These are phyloP conservation scores for Betula pendula DNA, from an alignment of 306 rosid genomes.

Conservation along the genomic window DNA sequence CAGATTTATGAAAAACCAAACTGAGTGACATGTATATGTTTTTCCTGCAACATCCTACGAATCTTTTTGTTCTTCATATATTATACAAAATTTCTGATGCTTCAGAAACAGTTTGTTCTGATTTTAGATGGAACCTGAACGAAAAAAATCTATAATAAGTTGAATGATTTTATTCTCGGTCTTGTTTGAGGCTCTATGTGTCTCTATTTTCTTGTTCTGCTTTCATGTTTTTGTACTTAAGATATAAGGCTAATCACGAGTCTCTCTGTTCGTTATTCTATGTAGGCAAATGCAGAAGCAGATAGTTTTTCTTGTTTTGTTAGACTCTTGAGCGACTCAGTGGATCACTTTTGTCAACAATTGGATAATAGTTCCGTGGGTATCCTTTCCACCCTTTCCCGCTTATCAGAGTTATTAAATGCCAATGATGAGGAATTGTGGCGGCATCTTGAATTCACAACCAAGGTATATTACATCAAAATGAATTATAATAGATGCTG, in stretches of 20 bases:
- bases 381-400: constrained; percentile 70
- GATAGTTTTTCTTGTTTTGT: constrained; percentile 85
- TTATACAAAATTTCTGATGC: not conserved
- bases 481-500: not conserved
- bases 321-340: constrained; percentile 68
- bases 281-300: constrained; percentile 76
- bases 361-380: constrained; percentile 75
- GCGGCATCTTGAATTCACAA: constrained; percentile 74
- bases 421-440: constrained; percentile 69
- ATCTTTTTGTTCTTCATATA: not conserved
- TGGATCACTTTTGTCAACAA: constrained; percentile 84
- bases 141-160: not conserved
- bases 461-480: constrained; percentile 48
- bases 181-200: not conserved
- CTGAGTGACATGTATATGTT: not conserved
- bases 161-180: not conserved
- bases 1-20: not conserved
- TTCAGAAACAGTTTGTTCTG: not conserved
- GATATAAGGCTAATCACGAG: not conserved
- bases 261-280: constrained; percentile 16
- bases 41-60: not conserved
- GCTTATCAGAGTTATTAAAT: constrained; percentile 60
- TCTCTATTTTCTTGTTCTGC: not conserved
- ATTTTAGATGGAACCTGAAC: not conserved
- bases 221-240: not conserved